phyloP scores from a whole-genome alignment of 164 flowering plant genomes.

The Sextonia rubra region DNA sequence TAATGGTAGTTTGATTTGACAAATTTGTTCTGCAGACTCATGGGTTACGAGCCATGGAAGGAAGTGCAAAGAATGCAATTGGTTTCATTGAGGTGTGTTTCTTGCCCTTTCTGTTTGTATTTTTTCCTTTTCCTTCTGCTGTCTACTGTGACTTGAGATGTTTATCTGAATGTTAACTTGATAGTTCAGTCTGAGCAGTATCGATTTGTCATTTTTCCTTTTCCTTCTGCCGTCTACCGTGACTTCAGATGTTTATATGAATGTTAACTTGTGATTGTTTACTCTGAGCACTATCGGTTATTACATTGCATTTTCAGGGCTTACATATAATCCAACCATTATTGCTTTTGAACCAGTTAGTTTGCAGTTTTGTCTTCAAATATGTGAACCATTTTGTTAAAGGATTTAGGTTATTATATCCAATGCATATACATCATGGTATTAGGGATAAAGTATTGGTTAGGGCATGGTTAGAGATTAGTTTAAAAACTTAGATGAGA shows the following conservation, averaged over 20 bases:
- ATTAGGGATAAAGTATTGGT: too few relatives aligned
- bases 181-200: too few relatives aligned
- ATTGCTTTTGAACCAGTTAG: background rate
- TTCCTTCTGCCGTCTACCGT: slow-evolving; percentile 1
- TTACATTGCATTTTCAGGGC: background rate
- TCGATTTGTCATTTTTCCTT: too few relatives aligned
- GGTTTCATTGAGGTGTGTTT: slow-evolving; percentile 75
- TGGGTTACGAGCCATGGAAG: slow-evolving; percentile 75
- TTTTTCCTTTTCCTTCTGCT: slow-evolving; percentile 1
- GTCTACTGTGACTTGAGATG: background rate
- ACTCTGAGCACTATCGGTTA: background rate
- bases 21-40: slow-evolving; percentile 56
- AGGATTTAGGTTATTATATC: background rate
- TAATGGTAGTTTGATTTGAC: background rate
- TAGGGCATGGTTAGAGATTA: too few relatives aligned
- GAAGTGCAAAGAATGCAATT: slow-evolving; percentile 70
- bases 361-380: background rate
- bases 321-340: background rate
- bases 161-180: background rate
- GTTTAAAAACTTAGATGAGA: background rate
- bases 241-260: background rate
- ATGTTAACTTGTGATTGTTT: too few relatives aligned
- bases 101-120: background rate
- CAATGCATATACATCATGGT: too few relatives aligned
- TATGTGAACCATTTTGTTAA: background rate